Conservation (phyloP, 139 green algal species). For the Trebouxia sp. region DNA sequence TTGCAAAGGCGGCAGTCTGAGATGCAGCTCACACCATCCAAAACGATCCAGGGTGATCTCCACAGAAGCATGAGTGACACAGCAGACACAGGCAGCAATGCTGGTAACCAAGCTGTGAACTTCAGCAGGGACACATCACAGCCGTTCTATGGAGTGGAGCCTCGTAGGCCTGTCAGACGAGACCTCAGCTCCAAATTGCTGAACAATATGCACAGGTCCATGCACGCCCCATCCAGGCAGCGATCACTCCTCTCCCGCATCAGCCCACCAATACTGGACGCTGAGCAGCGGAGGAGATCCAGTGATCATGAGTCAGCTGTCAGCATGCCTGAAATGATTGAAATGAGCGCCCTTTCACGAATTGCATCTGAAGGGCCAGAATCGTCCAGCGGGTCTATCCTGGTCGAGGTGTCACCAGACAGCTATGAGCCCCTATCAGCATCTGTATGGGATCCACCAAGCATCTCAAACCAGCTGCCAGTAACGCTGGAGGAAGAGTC, state of each 20-base stretch:
- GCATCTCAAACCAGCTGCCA: not conserved
- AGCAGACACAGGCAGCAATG: not conserved
- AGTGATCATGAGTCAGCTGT: not conserved
- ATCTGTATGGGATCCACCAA: not conserved
- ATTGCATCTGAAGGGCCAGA: not conserved
- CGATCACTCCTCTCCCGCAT: not conserved
- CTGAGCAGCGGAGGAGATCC: not conserved
- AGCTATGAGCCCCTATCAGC: constrained; percentile 3
- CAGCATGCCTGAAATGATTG: not conserved
- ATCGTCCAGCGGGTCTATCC: not conserved
- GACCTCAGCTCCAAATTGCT: not conserved
- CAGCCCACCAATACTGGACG: not conserved
- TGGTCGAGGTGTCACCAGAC: constrained; percentile 11
- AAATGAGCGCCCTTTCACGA: not conserved
- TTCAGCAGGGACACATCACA: not conserved
- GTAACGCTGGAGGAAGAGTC: constrained; percentile 1
- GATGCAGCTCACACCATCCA: not conserved
- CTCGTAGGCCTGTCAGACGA: not conserved
- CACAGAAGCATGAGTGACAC: constrained; percentile 12
- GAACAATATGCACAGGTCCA: not conserved
- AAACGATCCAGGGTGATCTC: no score
- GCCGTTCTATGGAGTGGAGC: constrained; percentile 13
- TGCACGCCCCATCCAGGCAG: not conserved
- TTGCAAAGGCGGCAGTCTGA: constrained; percentile 21
- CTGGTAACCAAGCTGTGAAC: not conserved